These are phyloP conservation scores for Naganishia vishniacii DNA, from an alignment of 768 basidiomycete genomes.

Conservation along the genomic window DNA sequence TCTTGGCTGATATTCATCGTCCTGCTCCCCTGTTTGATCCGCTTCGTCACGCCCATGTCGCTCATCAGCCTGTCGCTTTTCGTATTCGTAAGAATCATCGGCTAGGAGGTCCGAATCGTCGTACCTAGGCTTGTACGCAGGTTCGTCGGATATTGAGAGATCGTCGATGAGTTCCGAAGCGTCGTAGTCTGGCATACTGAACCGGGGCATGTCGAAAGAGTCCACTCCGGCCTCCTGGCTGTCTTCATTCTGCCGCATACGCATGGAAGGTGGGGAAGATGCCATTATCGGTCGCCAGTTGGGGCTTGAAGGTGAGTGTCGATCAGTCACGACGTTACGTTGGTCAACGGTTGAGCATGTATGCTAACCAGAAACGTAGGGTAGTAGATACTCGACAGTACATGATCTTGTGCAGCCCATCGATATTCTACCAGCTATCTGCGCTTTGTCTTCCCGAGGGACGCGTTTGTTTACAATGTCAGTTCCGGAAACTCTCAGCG, in stretches of 20 bases:
- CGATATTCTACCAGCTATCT: no score
- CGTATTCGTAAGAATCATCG: slow-evolving; percentile 2
- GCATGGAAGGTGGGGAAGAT: neutral
- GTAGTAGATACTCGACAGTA: no score
- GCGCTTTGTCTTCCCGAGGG: no score
- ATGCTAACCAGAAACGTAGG: no score
- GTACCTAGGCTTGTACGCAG: slow-evolving; percentile 1
- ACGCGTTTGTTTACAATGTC: no score
- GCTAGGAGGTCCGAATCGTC: slow-evolving; percentile 11
- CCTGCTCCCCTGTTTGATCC: neutral
- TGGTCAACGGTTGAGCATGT: no score
- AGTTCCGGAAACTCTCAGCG: no score
- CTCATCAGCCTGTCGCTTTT: neutral
- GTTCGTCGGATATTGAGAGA: neutral
- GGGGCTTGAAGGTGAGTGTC: no score
- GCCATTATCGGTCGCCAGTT: neutral
- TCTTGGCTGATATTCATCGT: neutral
- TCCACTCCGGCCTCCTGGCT: neutral
- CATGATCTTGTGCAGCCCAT: no score
- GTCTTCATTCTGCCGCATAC: neutral
- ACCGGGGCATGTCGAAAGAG: slow-evolving; percentile 12
- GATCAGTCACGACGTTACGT: no score
- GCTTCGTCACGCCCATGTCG: neutral
- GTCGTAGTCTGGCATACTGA: slow-evolving; percentile 7
- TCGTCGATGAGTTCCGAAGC: slow-evolving; percentile 7